phyloP scores from a whole-genome alignment of 2,329 filamentous ascomycete species.

The Diaporthe australafricana region DNA sequence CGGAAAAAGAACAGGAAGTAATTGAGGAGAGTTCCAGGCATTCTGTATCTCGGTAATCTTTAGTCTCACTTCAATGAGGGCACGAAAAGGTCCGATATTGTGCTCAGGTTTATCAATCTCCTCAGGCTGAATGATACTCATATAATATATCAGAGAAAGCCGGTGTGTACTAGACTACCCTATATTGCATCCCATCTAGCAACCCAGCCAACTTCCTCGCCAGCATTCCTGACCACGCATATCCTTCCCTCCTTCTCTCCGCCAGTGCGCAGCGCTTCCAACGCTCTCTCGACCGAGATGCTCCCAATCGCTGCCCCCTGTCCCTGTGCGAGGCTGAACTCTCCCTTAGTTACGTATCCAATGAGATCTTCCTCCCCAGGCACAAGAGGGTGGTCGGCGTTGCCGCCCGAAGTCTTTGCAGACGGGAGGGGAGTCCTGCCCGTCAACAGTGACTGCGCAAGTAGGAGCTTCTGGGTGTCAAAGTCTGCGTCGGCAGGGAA shows the following conservation, averaged over 20 bases:
- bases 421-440: slow-evolving; percentile 50
- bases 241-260: slow-evolving; percentile 59
- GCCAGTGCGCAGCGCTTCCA: slow-evolving; percentile 51
- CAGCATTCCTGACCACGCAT: slow-evolving; percentile 86
- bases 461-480: slow-evolving; percentile 55
- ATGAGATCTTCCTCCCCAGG: slow-evolving; percentile 82
- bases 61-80: not conserved
- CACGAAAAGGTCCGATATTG: not conserved
- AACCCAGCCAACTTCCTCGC: slow-evolving; percentile 82
- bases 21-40: too few relatives aligned
- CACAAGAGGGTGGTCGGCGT: slow-evolving; percentile 71
- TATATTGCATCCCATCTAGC: slow-evolving; percentile 79
- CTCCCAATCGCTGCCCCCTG: slow-evolving; percentile 81
- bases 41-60: too few relatives aligned
- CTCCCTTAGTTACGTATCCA: slow-evolving; percentile 90
- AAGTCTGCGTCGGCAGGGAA: slow-evolving; percentile 44
- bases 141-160: not conserved
- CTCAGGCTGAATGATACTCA: not conserved
- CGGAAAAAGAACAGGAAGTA: too few relatives aligned
- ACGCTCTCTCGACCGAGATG: slow-evolving; percentile 70
- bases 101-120: too few relatives aligned
- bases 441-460: slow-evolving; percentile 61
- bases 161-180: not conserved
- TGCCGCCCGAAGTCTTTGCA: slow-evolving; percentile 52
- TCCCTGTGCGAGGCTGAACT: slow-evolving; percentile 83